Percentiles rank a stretch among this genome's conserved stretches.
Evolutionary conservation across 2,329 filamentous ascomycete genomes (phyloP).

Genomic region (Zopfia rhizophila): DNA sequence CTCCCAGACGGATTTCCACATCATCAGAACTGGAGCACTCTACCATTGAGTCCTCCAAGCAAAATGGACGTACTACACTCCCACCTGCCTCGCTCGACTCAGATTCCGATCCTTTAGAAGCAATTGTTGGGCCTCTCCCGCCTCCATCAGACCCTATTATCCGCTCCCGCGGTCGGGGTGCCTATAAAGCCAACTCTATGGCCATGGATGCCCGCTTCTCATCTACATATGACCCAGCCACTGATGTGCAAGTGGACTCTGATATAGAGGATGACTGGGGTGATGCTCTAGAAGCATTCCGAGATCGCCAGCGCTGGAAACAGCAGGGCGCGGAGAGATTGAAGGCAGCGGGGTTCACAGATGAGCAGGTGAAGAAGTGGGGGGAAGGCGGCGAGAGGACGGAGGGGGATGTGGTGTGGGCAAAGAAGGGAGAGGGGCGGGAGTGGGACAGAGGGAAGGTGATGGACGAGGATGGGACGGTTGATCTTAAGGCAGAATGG

Average conservation of each 20-base stretch:
- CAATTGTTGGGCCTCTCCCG: constrained; percentile 77
- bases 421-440: constrained; percentile 72
- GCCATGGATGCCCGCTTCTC: constrained; percentile 86
- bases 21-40: background rate
- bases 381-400: constrained; percentile 70
- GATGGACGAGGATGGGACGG: constrained; percentile 64
- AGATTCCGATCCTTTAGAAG: constrained; percentile 77
- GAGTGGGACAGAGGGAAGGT: constrained; percentile 76
- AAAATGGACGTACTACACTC: background rate
- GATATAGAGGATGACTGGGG: constrained; percentile 77
- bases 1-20: constrained; percentile 14
- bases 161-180: constrained; percentile 49
- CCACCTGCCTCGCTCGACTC: constrained; percentile 31
- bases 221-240: constrained; percentile 67
- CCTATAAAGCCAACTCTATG: constrained; percentile 47
- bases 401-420: constrained; percentile 77
- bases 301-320: constrained; percentile 82
- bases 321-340: constrained; percentile 79
- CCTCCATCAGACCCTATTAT: constrained; percentile 60
- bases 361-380: constrained; percentile 78
- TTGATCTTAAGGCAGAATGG: constrained; percentile 64
- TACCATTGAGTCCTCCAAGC: background rate
- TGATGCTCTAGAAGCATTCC: constrained; percentile 78
- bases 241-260: constrained; percentile 64
- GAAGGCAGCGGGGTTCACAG: constrained; percentile 79